Conservation (phyloP, 2,329 filamentous ascomycete species). For the Camillea tinctor region DNA sequence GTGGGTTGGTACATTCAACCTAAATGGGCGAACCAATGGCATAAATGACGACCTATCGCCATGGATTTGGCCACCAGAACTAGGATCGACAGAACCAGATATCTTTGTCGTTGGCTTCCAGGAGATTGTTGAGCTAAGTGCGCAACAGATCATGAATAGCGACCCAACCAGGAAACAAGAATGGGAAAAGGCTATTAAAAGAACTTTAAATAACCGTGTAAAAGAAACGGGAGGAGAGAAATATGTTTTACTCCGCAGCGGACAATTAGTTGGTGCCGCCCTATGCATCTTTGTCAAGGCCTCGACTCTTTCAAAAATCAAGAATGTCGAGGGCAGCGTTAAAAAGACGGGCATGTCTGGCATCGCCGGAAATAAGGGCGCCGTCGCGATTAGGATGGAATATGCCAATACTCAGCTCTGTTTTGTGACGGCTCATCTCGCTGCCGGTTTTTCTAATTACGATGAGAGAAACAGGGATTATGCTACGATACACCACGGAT, state of each 20-base stretch:
- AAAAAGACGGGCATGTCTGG: slow-evolving; percentile 95
- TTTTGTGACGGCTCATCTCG: slow-evolving; percentile 94
- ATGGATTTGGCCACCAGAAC: slow-evolving; percentile 73
- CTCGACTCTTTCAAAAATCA: slow-evolving; percentile 75
- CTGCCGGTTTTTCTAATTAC: slow-evolving; percentile 94
- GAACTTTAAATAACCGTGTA: slow-evolving; percentile 72
- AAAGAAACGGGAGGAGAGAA: slow-evolving; percentile 64
- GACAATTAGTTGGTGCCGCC: slow-evolving; percentile 91
- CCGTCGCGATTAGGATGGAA: slow-evolving; percentile 93
- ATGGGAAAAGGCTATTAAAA: slow-evolving; percentile 83
- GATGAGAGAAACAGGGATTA: slow-evolving; percentile 96
- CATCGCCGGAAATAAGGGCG: slow-evolving; percentile 97
- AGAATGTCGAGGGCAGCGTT: slow-evolving; percentile 93
- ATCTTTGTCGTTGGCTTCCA: slow-evolving; percentile 93
- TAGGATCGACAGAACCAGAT: slow-evolving; percentile 67
- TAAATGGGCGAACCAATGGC: slow-evolving; percentile 83
- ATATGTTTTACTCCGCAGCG: slow-evolving; percentile 87
- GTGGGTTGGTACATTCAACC: slow-evolving; percentile 83
- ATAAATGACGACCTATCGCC: slow-evolving; percentile 75
- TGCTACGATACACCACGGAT: slow-evolving; percentile 78
- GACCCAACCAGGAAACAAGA: slow-evolving; percentile 80
- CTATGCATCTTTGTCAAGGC: slow-evolving; percentile 87
- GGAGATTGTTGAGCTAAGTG: slow-evolving; percentile 96
- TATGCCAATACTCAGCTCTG: slow-evolving; percentile 91
- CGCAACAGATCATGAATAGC: slow-evolving; percentile 98